These are phyloP conservation scores for Rhodomyrtus tomentosa DNA, from an alignment of 345 rosid genomes.

Conservation along the genomic window DNA sequence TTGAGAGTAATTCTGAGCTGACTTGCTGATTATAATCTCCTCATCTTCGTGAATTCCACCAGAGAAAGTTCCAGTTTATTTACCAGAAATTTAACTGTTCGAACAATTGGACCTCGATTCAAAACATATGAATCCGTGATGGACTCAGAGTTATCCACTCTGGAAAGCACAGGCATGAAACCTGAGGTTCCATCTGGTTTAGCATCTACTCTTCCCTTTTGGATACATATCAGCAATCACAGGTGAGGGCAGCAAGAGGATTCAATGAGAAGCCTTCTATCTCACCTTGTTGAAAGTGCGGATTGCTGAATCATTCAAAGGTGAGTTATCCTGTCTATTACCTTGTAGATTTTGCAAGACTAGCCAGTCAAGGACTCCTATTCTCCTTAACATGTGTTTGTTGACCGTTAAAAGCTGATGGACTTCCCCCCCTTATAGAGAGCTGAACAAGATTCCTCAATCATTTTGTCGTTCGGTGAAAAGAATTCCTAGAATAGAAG, in stretches of 20 bases:
- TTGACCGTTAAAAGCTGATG: neutral
- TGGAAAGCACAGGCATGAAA: neutral
- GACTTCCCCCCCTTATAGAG: neutral
- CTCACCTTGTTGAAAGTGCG: neutral
- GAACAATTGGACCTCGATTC: neutral
- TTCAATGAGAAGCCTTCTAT: neutral
- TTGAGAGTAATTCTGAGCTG: neutral
- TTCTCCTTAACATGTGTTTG: neutral
- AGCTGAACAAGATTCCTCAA: neutral
- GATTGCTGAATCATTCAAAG: neutral
- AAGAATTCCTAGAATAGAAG: neutral
- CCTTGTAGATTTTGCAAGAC: neutral
- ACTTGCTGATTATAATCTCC: neutral
- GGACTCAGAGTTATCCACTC: neutral
- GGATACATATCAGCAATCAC: neutral
- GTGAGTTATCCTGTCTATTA: neutral
- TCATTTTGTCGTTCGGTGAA: neutral
- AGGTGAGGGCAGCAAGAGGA: neutral
- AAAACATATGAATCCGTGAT: neutral
- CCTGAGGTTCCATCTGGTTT: neutral
- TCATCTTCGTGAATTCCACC: neutral
- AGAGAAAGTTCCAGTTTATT: neutral
- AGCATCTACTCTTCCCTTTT: neutral
- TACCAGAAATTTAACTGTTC: neutral
- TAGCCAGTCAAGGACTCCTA: neutral